Conservation (phyloP, 2,329 filamentous ascomycete genomes). For the Cordyceps farinosa region DNA sequence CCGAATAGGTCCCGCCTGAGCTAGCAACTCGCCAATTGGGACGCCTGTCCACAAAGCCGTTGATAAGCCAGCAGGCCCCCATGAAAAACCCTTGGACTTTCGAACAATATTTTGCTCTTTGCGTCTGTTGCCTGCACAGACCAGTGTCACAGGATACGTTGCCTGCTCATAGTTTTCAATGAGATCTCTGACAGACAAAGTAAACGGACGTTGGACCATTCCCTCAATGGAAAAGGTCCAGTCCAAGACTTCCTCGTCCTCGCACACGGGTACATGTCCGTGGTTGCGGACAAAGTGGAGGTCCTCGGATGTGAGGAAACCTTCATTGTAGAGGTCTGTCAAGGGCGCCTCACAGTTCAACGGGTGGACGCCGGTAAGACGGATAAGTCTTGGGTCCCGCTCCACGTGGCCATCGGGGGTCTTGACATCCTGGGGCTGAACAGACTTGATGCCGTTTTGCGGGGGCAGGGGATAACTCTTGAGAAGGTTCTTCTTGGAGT, state of each 20-base stretch:
- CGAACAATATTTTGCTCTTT: constrained; percentile 91
- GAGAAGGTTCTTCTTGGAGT: constrained; percentile 5
- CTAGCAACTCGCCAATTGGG: constrained; percentile 67
- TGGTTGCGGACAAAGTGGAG: constrained; percentile 93
- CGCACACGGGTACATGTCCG: constrained; percentile 75
- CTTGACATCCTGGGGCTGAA: constrained; percentile 5
- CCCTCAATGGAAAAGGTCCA: constrained; percentile 86
- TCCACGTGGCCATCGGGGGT: constrained; percentile 56
- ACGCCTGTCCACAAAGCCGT: constrained; percentile 87
- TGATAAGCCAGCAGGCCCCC: constrained; percentile 82
- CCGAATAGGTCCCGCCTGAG: constrained; percentile 61
- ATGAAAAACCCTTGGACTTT: constrained; percentile 91
- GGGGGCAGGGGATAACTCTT: constrained; percentile 14
- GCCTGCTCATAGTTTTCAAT: constrained; percentile 72
- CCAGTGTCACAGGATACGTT: constrained; percentile 81
- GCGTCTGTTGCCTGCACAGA: constrained; percentile 86
- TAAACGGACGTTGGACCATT: constrained; percentile 73
- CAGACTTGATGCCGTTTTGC: constrained; percentile 4
- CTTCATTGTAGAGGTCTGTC: constrained; percentile 70
- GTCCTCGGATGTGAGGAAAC: constrained; percentile 82
- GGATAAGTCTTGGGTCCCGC: constrained; percentile 75
- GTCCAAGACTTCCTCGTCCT: constrained; percentile 66
- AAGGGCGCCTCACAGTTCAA: constrained; percentile 89
- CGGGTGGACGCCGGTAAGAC: constrained; percentile 83
- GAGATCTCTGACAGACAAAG: constrained; percentile 67